Evolutionary conservation across 2,329 filamentous ascomycete species (phyloP).

Genomic region (Xylariaceae sp.): DNA sequence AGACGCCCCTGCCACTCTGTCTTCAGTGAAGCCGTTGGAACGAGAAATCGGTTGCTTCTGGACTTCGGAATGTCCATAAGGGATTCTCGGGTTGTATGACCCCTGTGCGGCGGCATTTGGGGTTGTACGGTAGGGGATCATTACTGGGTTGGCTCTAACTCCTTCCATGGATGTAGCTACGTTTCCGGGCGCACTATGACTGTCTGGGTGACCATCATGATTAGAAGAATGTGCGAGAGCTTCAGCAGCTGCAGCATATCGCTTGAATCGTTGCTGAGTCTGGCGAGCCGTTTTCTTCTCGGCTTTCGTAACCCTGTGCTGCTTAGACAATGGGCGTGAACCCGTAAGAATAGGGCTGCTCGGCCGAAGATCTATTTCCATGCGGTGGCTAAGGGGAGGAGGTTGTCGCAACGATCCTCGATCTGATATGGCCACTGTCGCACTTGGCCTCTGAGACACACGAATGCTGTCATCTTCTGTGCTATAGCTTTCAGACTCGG

Average conservation of each 20-base stretch:
- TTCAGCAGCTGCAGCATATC: constrained; percentile 33
- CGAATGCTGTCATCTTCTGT: constrained; percentile 19
- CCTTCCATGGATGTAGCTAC: constrained; percentile 20
- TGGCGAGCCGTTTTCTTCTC: constrained; percentile 29
- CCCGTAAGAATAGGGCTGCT: constrained; percentile 18
- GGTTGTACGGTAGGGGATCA: constrained; percentile 5
- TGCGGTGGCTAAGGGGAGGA: constrained; percentile 4
- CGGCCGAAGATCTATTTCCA: constrained; percentile 9
- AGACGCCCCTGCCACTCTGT: constrained; percentile 5
- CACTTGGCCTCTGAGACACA: constrained; percentile 10
- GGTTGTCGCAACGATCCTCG: constrained; percentile 11
- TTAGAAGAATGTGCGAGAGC: constrained; percentile 25
- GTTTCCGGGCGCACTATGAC: constrained; percentile 17
- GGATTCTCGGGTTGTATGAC: constrained; percentile 4
- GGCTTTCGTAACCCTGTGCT: constrained; percentile 24
- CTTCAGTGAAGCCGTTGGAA: neutral
- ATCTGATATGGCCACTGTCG: constrained; percentile 2
- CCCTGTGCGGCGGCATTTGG: constrained; percentile 7
- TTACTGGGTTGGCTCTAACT: constrained; percentile 18
- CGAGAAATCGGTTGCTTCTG: constrained; percentile 2
- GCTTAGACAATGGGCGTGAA: constrained; percentile 21
- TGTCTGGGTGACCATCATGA: constrained; percentile 15
- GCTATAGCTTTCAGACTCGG: constrained; percentile 31
- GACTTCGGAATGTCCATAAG: constrained; percentile 6
- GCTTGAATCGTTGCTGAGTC: constrained; percentile 31